Base-by-base conservation (phyloP, 192 early-diverging fungal species). In the Linnemannia exigua region DNA sequence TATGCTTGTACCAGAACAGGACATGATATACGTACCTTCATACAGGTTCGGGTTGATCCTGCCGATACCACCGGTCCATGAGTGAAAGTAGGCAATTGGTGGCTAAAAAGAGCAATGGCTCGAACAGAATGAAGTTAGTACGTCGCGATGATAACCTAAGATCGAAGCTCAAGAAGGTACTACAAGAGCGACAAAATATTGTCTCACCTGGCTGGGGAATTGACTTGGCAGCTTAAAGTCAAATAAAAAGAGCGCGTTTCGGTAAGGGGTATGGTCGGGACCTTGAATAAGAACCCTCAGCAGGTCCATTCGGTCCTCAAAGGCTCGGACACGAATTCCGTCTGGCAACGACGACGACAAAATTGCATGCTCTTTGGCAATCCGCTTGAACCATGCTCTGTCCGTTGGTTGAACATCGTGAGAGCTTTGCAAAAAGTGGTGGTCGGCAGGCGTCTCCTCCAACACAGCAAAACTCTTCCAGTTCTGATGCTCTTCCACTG, bases 1-100 rank as follows among this genome's bases (percentile, higher is more conserved):
- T n/a, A n/a, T n/a, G n/a, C n/a, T n/a, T n/a, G n/a, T n/a, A 72
- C 37, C 41, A 11, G 9, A 4, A 1, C 2, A 20, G 41, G 4
- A 19, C n/a, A 36, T 28, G 22, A 71, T 36, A 48, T 51, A 70
- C 47, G 74, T 79, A 77, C 86, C 89, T 75, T 93, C 92, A 70
- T 93, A 93, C 28, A 93, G 50, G 74, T 93, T 93, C 12, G 92
- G 92, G 67, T 93, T 93, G 48, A 93, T 82, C 70, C 90, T 79
- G 46, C 92, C 92, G 25, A 91, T 79, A 7, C 92, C 91, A 15
- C 83, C 87, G 7, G 91, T 91, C 90, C 89, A 92, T 0, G 88
- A 90, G 75, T 93, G 90, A 77, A 92, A 93, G 79, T 76, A 88
- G 7, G 91, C 90, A 20, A 67, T 25, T 11, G 92, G 92, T n/a